phyloP scores from a whole-genome alignment of 2,329 filamentous ascomycete genomes.

The Seiridium cupressi region DNA sequence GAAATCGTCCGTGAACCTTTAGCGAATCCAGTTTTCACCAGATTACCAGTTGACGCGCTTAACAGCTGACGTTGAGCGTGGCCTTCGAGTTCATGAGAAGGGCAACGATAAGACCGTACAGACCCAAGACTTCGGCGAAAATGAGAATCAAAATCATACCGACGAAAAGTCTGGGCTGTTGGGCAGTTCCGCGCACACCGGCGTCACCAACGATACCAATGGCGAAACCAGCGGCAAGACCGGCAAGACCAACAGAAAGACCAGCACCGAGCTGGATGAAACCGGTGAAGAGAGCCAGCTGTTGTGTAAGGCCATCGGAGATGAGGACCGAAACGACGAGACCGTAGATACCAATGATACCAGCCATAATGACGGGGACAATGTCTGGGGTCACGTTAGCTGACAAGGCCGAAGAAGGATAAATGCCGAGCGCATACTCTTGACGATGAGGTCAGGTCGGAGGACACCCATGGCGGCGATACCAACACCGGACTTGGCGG shows the following conservation, averaged over 20 bases:
- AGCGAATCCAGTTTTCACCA: neutral
- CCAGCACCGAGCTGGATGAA: constrained; percentile 86
- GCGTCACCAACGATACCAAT: constrained; percentile 80
- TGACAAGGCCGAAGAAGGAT: constrained; percentile 10
- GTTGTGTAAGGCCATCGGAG: constrained; percentile 73
- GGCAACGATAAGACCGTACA: constrained; percentile 97
- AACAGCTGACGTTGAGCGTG: constrained; percentile 61
- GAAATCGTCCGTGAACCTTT: neutral
- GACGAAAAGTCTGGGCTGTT: constrained; percentile 85
- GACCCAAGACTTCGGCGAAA: constrained; percentile 99
- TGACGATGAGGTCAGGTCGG: constrained; percentile 96
- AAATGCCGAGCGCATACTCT: constrained; percentile 67
- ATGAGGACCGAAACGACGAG: constrained; percentile 86
- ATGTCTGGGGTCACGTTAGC: constrained; percentile 65
- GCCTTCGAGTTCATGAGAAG: constrained; percentile 99
- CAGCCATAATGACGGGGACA: constrained; percentile 99
- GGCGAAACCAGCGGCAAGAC: constrained; percentile 81
- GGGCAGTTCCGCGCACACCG: constrained; percentile 82
- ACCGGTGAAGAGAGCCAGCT: constrained; percentile 72
- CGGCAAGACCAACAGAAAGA: constrained; percentile 77
- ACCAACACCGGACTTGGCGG: constrained; percentile 98
- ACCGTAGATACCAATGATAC: constrained; percentile 99
- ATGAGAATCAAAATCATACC: constrained; percentile 99
- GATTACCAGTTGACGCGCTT: constrained; percentile 25
- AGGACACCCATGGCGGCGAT: constrained; percentile 98